phyloP scores from a whole-genome alignment of 257 asterid species.

The Primulina tabacum region DNA sequence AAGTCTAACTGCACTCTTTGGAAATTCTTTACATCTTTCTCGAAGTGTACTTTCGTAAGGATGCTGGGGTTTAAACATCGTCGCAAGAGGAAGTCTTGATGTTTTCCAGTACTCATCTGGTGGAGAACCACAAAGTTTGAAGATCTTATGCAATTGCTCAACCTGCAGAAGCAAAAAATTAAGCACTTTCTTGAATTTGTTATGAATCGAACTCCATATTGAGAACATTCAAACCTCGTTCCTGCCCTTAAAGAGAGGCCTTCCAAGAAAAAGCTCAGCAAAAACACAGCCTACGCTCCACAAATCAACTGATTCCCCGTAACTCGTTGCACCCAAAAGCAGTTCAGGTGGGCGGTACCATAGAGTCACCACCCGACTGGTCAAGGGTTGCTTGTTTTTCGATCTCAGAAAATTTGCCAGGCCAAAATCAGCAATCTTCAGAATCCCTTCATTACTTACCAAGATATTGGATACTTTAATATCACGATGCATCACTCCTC shows the following conservation, averaged over 20 bases:
- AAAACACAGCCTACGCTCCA: constrained; percentile 70
- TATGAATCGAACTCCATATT: background rate
- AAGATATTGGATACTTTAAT: constrained; percentile 56
- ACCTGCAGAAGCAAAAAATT: constrained; percentile 33
- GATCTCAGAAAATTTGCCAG: constrained; percentile 41
- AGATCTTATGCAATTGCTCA: constrained; percentile 61
- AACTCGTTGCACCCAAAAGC: constrained; percentile 53
- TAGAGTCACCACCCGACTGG: constrained; percentile 58
- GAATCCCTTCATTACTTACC: constrained; percentile 39
- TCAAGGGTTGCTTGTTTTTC: constrained; percentile 34
- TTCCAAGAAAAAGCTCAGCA: constrained; percentile 59
- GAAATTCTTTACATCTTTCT: constrained; percentile 82
- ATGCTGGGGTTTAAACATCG: constrained; percentile 60
- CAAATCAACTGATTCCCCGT: constrained; percentile 55
- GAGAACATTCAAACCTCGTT: constrained; percentile 43
- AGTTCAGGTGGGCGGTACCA: constrained; percentile 78
- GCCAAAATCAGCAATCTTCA: constrained; percentile 72
- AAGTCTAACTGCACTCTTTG: constrained; percentile 62
- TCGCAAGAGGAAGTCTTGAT: constrained; percentile 42
- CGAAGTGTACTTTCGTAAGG: constrained; percentile 70
- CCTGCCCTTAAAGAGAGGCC: constrained; percentile 60
- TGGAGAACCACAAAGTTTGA: constrained; percentile 68
- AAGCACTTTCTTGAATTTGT: background rate
- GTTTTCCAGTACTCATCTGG: constrained; percentile 59
- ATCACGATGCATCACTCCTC: constrained; percentile 56